A percentile compares a stretch with the other conserved stretches of the same genome.
phyloP scores from a whole-genome alignment of 148 eudicot genomes.

The Rhododendron ovatum region DNA sequence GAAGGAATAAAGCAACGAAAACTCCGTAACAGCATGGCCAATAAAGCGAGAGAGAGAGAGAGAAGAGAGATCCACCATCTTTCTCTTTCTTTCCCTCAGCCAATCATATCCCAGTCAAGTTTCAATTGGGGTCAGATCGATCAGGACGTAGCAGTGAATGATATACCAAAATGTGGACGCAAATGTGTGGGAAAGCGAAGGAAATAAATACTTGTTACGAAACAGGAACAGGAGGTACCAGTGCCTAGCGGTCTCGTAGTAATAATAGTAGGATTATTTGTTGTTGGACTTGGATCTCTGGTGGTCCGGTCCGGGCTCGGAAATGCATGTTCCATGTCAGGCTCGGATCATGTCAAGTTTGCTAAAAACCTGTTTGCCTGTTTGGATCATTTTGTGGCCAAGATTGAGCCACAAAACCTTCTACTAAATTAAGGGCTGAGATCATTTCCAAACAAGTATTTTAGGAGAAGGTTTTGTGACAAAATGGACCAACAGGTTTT shows the following conservation, averaged over 20 bases:
- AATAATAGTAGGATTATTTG: neutral
- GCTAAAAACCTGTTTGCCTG: too few species aligned
- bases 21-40: neutral
- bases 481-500: too few species aligned
- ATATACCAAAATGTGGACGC: neutral
- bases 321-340: neutral
- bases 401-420: too few species aligned
- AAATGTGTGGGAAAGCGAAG: neutral
- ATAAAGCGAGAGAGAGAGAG: constrained; percentile 5
- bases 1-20: constrained; percentile 4
- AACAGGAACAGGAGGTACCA: neutral
- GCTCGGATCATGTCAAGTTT: too few species aligned
- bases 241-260: neutral
- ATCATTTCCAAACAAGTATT: too few species aligned
- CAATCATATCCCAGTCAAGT: neutral
- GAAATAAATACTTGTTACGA: neutral
- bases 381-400: too few species aligned
- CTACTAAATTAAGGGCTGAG: too few species aligned
- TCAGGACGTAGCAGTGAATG: constrained; percentile 1
- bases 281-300: neutral
- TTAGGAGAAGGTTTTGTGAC: too few species aligned
- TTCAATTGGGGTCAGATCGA: neutral
- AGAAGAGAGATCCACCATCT: constrained; percentile 3
- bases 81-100: constrained; percentile 1
- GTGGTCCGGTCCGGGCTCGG: neutral